Evolutionary conservation across 495 filamentous ascomycete genomes (phyloP).

Genomic region (Penicillium maclennaniae): DNA sequence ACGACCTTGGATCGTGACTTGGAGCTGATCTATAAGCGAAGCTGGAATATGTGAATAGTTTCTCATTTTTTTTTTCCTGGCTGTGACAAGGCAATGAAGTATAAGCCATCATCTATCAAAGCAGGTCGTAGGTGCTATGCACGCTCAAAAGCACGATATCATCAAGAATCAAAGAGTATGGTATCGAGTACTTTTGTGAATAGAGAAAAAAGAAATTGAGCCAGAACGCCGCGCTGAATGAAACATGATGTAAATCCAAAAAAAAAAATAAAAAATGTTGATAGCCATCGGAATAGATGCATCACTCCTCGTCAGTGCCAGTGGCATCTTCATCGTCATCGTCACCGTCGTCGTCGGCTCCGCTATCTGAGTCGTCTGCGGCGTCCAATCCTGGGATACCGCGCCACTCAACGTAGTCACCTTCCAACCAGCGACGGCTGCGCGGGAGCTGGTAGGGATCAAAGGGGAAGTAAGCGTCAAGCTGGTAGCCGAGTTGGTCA

Average conservation of each 20-base stretch:
- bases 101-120: background rate
- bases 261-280: background rate
- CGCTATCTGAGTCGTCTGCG: conserved; percentile 51
- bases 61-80: background rate
- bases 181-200: background rate
- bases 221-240: background rate
- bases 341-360: conserved; percentile 28
- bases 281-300: background rate
- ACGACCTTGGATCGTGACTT: conserved; percentile 43
- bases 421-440: conserved; percentile 79
- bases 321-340: conserved; percentile 34
- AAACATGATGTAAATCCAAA: background rate
- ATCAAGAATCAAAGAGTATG: background rate
- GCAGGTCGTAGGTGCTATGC: background rate
- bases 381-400: conserved; percentile 68
- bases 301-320: conserved; percentile 38
- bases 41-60: background rate
- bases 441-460: conserved; percentile 87
- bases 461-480: conserved; percentile 95
- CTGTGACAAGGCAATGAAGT: background rate
- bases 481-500: conserved; percentile 66
- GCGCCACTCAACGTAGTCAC: conserved; percentile 82
- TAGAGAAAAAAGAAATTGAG: background rate
- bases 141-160: background rate
- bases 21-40: background rate